phyloP scores from a whole-genome alignment of 1,284 basidiomycete genomes.

The Pseudozyma flocculosa region DNA sequence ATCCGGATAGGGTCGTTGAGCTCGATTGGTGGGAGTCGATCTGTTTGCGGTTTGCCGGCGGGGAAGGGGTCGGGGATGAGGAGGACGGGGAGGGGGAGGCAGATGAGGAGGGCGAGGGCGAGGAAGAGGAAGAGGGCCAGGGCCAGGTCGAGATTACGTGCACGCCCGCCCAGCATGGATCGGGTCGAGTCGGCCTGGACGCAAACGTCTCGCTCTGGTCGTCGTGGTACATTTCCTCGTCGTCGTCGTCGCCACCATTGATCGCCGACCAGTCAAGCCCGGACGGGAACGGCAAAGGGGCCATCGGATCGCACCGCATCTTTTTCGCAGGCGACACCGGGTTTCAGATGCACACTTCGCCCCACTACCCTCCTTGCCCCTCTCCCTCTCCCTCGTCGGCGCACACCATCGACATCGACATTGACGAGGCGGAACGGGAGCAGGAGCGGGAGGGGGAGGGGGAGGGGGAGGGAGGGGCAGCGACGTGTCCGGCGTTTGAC shows the following conservation, averaged over 20 bases:
- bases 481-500: constrained; percentile 50
- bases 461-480: too few species aligned
- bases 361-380: too few species aligned
- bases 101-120: background rate
- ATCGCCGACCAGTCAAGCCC: too few species aligned
- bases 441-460: too few species aligned
- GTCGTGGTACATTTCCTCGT: constrained; percentile 36
- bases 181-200: constrained; percentile 46
- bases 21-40: constrained; percentile 56
- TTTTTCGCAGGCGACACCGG: constrained; percentile 56
- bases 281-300: too few species aligned
- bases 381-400: too few species aligned
- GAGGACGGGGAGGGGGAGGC: constrained; percentile 5
- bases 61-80: background rate
- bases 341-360: constrained; percentile 37
- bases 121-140: constrained; percentile 4
- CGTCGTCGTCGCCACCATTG: too few species aligned
- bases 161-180: constrained; percentile 55
- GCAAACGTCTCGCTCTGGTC: constrained; percentile 44
- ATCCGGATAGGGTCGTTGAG: constrained; percentile 36
- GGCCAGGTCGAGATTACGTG: constrained; percentile 22
- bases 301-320: constrained; percentile 1
- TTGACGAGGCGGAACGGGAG: too few species aligned
- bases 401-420: too few species aligned
- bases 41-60: constrained; percentile 5